Conservation (phyloP, 2,329 filamentous ascomycete genomes). For the Colletotrichum sp. region DNA sequence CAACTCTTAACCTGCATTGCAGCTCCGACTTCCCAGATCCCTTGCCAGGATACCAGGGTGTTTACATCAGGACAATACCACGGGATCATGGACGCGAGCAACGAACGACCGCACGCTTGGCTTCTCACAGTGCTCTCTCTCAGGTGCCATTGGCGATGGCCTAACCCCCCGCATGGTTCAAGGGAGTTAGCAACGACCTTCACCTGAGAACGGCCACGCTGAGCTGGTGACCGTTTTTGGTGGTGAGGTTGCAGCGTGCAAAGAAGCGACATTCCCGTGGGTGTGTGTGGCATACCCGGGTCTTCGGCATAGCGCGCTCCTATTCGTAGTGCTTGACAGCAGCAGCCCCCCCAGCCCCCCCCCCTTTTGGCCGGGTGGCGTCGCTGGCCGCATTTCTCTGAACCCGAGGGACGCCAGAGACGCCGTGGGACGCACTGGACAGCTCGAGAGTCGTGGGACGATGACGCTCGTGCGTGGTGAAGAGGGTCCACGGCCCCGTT, state of each 20-base stretch:
- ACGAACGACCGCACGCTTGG: not conserved
- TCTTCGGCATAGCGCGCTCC: conserved; percentile 10
- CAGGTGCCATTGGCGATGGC: not conserved
- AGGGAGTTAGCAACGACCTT: not conserved
- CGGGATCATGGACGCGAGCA: not conserved
- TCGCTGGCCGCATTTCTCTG: conserved; percentile 11
- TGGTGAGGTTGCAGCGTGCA: conserved; percentile 11
- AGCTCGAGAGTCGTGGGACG: conserved; percentile 19
- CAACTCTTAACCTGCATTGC: not conserved
- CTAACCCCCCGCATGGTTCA: not conserved
- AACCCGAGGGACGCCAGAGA: conserved; percentile 10
- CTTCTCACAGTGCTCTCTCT: not conserved
- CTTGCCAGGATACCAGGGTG: not conserved
- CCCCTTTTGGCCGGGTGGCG: conserved; percentile 3
- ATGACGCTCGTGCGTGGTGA: conserved; percentile 19
- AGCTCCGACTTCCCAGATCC: not conserved
- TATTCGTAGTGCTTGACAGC: not conserved
- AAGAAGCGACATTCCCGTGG: conserved; percentile 13
- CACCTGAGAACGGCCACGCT: not conserved
- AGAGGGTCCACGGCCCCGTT: conserved; percentile 24
- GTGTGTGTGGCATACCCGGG: not conserved
- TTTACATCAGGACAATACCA: not conserved
- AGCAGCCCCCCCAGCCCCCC: not conserved
- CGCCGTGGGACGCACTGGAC: conserved; percentile 6
- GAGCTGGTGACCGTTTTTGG: conserved; percentile 9